phyloP scores from a whole-genome alignment of 2,329 filamentous ascomycete species.

The Claviceps lovelessii region DNA sequence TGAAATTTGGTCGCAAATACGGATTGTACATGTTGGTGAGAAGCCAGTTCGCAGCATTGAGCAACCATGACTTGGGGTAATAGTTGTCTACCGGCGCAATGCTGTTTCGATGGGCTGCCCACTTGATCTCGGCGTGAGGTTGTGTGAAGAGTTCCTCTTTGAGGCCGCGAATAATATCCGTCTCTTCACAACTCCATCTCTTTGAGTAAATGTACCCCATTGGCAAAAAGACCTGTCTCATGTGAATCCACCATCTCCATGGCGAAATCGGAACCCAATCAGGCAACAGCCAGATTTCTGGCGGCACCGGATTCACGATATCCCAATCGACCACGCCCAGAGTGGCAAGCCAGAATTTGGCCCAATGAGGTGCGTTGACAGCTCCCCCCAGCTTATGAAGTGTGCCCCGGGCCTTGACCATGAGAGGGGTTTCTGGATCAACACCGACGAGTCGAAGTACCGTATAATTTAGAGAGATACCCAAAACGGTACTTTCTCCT shows the following conservation, averaged over 20 bases:
- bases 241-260: constrained; percentile 97
- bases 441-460: constrained; percentile 69
- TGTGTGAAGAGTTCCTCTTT: constrained; percentile 72
- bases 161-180: constrained; percentile 56
- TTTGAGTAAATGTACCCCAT: constrained; percentile 87
- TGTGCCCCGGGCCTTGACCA: constrained; percentile 70
- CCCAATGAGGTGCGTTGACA: constrained; percentile 77
- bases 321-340: constrained; percentile 79
- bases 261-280: constrained; percentile 84
- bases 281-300: constrained; percentile 84
- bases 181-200: constrained; percentile 62
- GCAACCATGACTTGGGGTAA: constrained; percentile 75
- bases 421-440: constrained; percentile 65
- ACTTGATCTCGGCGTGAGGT: constrained; percentile 64
- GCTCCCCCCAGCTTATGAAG: constrained; percentile 80
- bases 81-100: constrained; percentile 76
- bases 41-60: constrained; percentile 66
- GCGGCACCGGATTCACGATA: constrained; percentile 83
- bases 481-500: constrained; percentile 81
- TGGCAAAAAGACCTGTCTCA: constrained; percentile 86
- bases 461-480: constrained; percentile 79
- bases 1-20: constrained; percentile 49
- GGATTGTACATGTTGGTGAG: constrained; percentile 70
- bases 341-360: constrained; percentile 87
- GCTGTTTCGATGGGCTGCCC: constrained; percentile 63